phyloP scores from a whole-genome alignment of 306 rosid genomes.

The Glycine tomentella region DNA sequence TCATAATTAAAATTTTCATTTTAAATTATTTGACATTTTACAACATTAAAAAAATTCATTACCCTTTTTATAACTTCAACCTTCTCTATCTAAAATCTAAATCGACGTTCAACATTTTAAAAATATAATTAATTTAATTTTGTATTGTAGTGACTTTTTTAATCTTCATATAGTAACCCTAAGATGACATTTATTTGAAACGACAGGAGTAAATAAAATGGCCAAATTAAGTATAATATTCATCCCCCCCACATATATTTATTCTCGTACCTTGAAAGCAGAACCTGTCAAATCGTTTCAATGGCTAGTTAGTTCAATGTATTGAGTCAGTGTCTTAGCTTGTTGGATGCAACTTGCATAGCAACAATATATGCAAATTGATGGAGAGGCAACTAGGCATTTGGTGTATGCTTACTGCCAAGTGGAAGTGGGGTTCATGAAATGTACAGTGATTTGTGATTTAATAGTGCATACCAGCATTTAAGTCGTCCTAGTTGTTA shows the following conservation, averaged over 20 bases:
- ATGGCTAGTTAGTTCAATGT: not conserved
- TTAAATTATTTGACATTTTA: too few species aligned
- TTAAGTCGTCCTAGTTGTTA: not conserved
- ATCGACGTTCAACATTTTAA: too few species aligned
- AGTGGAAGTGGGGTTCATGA: not conserved
- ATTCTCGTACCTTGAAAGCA: not conserved
- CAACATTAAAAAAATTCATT: too few species aligned
- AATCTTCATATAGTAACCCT: too few species aligned
- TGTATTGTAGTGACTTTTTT: too few species aligned
- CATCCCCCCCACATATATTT: not conserved
- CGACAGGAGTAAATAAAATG: not conserved
- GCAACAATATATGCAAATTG: slow-evolving; percentile 10
- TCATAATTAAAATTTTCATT: too few species aligned
- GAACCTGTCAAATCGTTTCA: not conserved
- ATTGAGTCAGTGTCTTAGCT: not conserved
- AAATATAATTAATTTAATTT: too few species aligned
- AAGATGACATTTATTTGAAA: too few species aligned
- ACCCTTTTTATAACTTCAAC: too few species aligned
- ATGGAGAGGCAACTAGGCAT: not conserved
- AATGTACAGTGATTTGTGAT: not conserved
- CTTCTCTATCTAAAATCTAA: too few species aligned
- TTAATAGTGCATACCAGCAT: not conserved
- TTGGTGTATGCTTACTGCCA: not conserved
- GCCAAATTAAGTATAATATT: not conserved
- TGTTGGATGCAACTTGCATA: slow-evolving; percentile 11